Percentiles rank a stretch among this genome's conserved stretches.
These are phyloP conservation scores for Ceratonia siliqua DNA, from an alignment of 306 rosid genomes.

Conservation along the genomic window DNA sequence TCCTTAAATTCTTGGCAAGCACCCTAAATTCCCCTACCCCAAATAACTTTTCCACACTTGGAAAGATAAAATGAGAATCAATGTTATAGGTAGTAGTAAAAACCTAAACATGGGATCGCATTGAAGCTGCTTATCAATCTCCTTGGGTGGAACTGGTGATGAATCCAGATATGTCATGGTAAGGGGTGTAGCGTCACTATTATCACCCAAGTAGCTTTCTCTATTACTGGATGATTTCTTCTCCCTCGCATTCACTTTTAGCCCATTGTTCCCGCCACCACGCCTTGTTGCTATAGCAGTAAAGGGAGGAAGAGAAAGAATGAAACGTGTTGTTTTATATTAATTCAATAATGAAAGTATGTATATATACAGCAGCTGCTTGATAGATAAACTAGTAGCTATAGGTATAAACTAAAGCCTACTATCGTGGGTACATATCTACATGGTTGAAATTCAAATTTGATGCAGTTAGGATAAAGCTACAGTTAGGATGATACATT, in stretches of 20 bases:
- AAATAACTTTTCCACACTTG: not conserved
- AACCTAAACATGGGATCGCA: conserved; percentile 81
- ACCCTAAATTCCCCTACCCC: no score
- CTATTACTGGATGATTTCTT: conserved; percentile 73
- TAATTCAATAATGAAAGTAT: no score
- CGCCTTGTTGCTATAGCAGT: conserved; percentile 41
- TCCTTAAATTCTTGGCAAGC: no score
- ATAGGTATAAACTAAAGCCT: no score
- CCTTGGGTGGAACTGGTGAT: conserved; percentile 69
- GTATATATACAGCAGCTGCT: no score
- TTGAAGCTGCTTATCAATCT: conserved; percentile 71
- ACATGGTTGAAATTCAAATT: no score
- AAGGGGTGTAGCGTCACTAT: conserved; percentile 75
- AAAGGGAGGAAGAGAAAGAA: no score
- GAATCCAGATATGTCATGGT: conserved; percentile 87
- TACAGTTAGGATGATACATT: no score
- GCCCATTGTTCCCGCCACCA: conserved; percentile 40
- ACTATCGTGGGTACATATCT: no score
- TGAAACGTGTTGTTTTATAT: no score
- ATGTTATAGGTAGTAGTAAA: not conserved
- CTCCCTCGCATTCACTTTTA: conserved; percentile 70
- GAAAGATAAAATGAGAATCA: not conserved
- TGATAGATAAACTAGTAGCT: no score
- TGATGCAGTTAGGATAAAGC: no score
- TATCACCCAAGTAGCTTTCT: conserved; percentile 75